Evolutionary conservation across 2,329 filamentous ascomycete species (phyloP).

Genomic region (Fusarium liriodendri): DNA sequence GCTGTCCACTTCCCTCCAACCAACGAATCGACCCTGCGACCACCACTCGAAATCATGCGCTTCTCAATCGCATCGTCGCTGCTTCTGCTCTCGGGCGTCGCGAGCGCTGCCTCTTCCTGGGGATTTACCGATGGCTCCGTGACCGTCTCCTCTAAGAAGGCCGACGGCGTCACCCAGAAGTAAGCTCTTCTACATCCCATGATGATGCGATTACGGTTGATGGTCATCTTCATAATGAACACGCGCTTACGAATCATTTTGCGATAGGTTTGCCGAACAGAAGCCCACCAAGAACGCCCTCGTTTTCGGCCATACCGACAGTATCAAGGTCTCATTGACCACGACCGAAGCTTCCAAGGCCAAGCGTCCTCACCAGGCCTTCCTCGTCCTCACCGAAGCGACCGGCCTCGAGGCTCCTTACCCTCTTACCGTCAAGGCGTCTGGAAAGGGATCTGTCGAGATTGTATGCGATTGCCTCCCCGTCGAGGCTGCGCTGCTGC

Average conservation of each 20-base stretch:
- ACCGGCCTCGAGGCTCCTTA: slow-evolving; percentile 89
- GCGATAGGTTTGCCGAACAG: slow-evolving; percentile 66
- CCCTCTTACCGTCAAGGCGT: slow-evolving; percentile 85
- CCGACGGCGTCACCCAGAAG: slow-evolving; percentile 73
- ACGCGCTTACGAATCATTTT: slow-evolving; percentile 36
- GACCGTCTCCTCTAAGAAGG: slow-evolving; percentile 74
- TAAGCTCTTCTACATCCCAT: slow-evolving; percentile 53
- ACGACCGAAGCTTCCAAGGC: slow-evolving; percentile 81
- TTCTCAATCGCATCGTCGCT: slow-evolving; percentile 52
- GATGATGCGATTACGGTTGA: slow-evolving; percentile 17
- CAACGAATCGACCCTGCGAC: slow-evolving; percentile 32
- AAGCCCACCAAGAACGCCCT: slow-evolving; percentile 73
- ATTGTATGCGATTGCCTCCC: slow-evolving; percentile 69
- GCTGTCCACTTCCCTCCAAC: slow-evolving; percentile 47
- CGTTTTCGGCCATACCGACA: slow-evolving; percentile 74
- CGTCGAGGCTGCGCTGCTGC: slow-evolving; percentile 8
- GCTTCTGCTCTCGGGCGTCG: slow-evolving; percentile 62
- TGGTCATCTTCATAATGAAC: background rate
- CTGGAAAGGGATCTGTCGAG: slow-evolving; percentile 85
- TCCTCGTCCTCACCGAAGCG: slow-evolving; percentile 83
- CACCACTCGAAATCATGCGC: slow-evolving; percentile 48
- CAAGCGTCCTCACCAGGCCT: slow-evolving; percentile 93
- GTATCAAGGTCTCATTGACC: slow-evolving; percentile 85
- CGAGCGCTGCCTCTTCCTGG: slow-evolving; percentile 71
- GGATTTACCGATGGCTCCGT: slow-evolving; percentile 79